Base-by-base conservation (phyloP, 306 rosid genomes). In the Geum urbanum region DNA sequence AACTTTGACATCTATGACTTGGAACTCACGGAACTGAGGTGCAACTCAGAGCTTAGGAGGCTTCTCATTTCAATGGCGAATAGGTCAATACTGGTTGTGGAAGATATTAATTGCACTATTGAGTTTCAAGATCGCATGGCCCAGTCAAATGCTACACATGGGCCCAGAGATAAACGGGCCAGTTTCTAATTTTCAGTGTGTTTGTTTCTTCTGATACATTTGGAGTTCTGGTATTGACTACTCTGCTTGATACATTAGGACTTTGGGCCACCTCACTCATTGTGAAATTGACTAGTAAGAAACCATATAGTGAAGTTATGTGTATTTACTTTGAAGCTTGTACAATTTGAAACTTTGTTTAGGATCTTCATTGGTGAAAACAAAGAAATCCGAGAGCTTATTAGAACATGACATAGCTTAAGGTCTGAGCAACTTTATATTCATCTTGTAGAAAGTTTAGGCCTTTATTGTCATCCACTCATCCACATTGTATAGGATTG, bases 31-130 rank as follows among this genome's bases (percentile, higher is more conserved):
- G 83, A 74, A 45, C 20, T 87, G 22, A n/a, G 5, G 9, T 8
- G 0, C 57, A 81, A 89, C 65, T 72, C 82, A 0, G 83, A 82
- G 6, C 88, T 91, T 0, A 78, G 91, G 53, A 78, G 79, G 19
- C 3, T 87, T 59, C 81, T 89, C 8, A 74, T 89, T 5, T 67
- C 74, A 0, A 85, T 82, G 80, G 79, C 87, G 0, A 91, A 86
- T 37, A 70, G 91, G 70, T 91, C 97, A 7, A 84, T 91, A 24
- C 72, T 91, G 61, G 96, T 89, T 2, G 80, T 91, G n/a, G 97
- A 91, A 78, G 96, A 91, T 48, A 87, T 91, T 37, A 96, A 89
- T 49, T 89, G 97, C 53, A 66, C 83, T 27, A 39, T 87, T 20
- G 78, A 88, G 10, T 74, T 88, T 9, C 83, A 84, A 0, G 82